Evolutionary conservation across 2,329 filamentous ascomycete genomes (phyloP).

Genomic region (Periconia macrospinosa): DNA sequence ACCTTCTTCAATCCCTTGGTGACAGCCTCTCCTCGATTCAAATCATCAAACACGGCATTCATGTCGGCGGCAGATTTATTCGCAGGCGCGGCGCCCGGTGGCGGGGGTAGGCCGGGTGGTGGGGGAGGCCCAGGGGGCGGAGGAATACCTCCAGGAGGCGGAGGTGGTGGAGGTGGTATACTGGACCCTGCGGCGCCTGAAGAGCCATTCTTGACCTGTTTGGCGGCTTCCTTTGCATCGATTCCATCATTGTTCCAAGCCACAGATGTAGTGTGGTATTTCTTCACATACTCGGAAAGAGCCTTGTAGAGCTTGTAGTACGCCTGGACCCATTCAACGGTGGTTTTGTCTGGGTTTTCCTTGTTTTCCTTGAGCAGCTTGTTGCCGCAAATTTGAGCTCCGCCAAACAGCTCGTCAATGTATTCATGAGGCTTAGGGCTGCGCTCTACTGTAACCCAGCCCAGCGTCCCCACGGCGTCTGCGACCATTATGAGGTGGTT

Average conservation of each 20-base stretch:
- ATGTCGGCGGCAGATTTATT: conserved; percentile 63
- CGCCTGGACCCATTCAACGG: conserved; percentile 87
- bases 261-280: conserved; percentile 77
- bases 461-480: conserved; percentile 85
- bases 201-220: conserved; percentile 54
- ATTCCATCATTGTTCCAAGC: conserved; percentile 82
- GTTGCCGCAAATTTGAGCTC: conserved; percentile 93
- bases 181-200: conserved; percentile 59
- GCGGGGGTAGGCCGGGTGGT: conserved; percentile 52
- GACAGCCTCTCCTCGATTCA: conserved; percentile 87
- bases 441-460: conserved; percentile 81
- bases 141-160: conserved; percentile 59
- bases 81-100: conserved; percentile 53
- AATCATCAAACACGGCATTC: conserved; percentile 84
- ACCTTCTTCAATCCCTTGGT: conserved; percentile 91
- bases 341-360: conserved; percentile 65
- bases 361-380: conserved; percentile 76
- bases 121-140: conserved; percentile 69
- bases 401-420: conserved; percentile 78
- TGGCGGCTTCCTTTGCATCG: conserved; percentile 70
- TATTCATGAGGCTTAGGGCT: conserved; percentile 75
- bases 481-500: conserved; percentile 85
- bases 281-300: conserved; percentile 80
- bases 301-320: conserved; percentile 90
- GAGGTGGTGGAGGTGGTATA: conserved; percentile 66